Percentiles rank a stretch among this genome's conserved stretches.
These are phyloP conservation scores for Backusella sp. DNA, from an alignment of 192 early-diverging fungal genomes.

Conservation along the genomic window DNA sequence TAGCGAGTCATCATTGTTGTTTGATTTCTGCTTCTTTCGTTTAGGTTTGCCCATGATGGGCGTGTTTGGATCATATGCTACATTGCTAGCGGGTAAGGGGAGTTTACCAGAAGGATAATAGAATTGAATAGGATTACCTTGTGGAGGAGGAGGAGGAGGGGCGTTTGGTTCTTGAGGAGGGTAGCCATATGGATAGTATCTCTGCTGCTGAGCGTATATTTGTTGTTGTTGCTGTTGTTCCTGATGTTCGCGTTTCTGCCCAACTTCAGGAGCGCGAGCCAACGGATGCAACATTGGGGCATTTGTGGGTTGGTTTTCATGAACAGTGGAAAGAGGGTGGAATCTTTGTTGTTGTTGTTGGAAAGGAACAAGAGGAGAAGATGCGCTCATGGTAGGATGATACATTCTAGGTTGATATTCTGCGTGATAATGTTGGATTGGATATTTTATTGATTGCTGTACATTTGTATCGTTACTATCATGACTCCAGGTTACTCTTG, in stretches of 20 bases:
- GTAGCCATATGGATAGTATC: not conserved
- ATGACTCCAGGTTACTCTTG: slow-evolving; percentile 16
- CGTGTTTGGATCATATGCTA: not conserved
- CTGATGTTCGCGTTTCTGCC: slow-evolving; percentile 17
- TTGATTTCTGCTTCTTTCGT: slow-evolving; percentile 7
- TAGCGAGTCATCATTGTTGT: not conserved
- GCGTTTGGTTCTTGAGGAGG: not conserved
- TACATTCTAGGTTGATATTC: slow-evolving; percentile 13
- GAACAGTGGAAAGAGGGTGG: not conserved
- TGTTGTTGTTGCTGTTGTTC: not conserved
- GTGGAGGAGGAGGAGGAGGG: not conserved
- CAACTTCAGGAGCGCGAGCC: slow-evolving; percentile 9
- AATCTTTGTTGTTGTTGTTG: slow-evolving; percentile 9
- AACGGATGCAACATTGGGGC: slow-evolving; percentile 19
- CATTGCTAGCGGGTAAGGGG: slow-evolving; percentile 9
- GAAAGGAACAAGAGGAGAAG: not conserved
- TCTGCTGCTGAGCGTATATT: not conserved
- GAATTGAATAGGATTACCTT: not conserved
- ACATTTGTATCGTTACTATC: not conserved
- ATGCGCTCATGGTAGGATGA: slow-evolving; percentile 11
- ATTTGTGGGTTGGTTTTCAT: not conserved
- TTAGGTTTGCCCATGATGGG: slow-evolving; percentile 13
- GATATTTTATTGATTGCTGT: slow-evolving; percentile 15
- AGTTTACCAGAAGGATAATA: slow-evolving; percentile 17
- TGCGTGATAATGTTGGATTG: not conserved